Evolutionary conservation across 768 basidiomycete species (phyloP).

Genomic region (Boletus tylopilopsis): DNA sequence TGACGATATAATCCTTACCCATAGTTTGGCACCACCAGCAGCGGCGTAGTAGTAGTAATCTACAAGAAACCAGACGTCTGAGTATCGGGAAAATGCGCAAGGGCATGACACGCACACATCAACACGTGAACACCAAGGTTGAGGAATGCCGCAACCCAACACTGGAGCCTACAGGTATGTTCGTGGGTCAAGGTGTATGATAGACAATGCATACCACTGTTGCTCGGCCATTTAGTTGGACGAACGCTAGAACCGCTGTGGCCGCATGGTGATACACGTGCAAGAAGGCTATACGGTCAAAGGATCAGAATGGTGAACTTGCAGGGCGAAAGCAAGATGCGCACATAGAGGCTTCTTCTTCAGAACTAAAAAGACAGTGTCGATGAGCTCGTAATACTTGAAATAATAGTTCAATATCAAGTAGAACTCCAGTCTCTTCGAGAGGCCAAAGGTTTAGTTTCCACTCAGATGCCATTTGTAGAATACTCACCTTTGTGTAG

Average conservation of each 20-base stretch:
- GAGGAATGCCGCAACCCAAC: constrained; percentile 87
- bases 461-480: neutral
- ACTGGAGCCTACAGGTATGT: constrained; percentile 48
- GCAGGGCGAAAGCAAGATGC: constrained; percentile 23
- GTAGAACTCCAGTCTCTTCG: constrained; percentile 83
- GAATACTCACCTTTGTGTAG: constrained; percentile 75
- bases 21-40: constrained; percentile 49
- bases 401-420: constrained; percentile 98
- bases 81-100: neutral
- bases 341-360: constrained; percentile 96
- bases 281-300: constrained; percentile 63
- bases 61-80: constrained; percentile 30
- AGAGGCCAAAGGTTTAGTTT: too few species aligned
- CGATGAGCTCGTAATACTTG: constrained; percentile 92
- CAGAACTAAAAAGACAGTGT: constrained; percentile 91
- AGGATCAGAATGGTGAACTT: constrained; percentile 1
- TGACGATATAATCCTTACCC: constrained; percentile 6
- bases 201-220: constrained; percentile 63
- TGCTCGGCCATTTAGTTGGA: constrained; percentile 86
- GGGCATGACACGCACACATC: constrained; percentile 69
- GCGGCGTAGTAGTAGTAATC: constrained; percentile 99
- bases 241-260: constrained; percentile 88
- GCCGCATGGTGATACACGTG: constrained; percentile 99
- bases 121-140: constrained; percentile 91
- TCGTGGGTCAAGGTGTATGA: neutral